A percentile compares a stretch with the other conserved stretches of the same genome.
Conservation (phyloP, 257 asterid species). For the Solanum chiquidenum region DNA sequence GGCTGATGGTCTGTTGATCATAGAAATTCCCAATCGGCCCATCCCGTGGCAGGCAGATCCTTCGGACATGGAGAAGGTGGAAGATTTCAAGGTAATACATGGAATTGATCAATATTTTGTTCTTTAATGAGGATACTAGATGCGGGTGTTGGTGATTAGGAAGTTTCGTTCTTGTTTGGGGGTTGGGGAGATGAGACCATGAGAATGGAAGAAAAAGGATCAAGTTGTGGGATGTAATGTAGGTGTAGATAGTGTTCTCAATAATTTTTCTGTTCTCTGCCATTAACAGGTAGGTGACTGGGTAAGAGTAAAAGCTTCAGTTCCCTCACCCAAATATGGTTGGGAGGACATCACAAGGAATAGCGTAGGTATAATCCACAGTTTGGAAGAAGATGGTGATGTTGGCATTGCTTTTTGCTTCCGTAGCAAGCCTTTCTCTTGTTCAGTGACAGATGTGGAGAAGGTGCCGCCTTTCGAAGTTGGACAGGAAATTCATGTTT, state of each 20-base stretch:
- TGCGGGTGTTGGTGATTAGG: not conserved
- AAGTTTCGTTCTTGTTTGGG: not conserved
- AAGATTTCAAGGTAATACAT: constrained; percentile 71
- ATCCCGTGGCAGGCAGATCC: constrained; percentile 99
- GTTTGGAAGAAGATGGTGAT: constrained; percentile 97
- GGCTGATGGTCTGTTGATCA: constrained; percentile 86
- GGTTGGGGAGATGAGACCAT: not conserved
- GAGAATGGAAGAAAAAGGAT: not conserved
- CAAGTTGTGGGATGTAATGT: not conserved
- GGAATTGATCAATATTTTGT: not conserved
- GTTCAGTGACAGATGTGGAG: constrained; percentile 94
- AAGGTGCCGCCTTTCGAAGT: constrained; percentile 79
- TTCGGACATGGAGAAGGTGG: constrained; percentile 97
- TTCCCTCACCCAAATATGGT: constrained; percentile 92
- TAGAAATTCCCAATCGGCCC: constrained; percentile 81
- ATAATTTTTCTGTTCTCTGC: not conserved
- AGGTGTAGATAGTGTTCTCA: not conserved
- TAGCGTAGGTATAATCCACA: constrained; percentile 82
- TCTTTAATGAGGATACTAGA: not conserved
- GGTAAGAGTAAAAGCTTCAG: constrained; percentile 90
- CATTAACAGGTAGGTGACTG: constrained; percentile 77
- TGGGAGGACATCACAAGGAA: constrained; percentile 91
- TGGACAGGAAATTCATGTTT: constrained; percentile 77
- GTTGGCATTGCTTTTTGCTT: constrained; percentile 97
- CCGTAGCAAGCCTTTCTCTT: constrained; percentile 77